Conservation (phyloP, 2,329 filamentous ascomycete species). For the Endocalyx cinctus region DNA sequence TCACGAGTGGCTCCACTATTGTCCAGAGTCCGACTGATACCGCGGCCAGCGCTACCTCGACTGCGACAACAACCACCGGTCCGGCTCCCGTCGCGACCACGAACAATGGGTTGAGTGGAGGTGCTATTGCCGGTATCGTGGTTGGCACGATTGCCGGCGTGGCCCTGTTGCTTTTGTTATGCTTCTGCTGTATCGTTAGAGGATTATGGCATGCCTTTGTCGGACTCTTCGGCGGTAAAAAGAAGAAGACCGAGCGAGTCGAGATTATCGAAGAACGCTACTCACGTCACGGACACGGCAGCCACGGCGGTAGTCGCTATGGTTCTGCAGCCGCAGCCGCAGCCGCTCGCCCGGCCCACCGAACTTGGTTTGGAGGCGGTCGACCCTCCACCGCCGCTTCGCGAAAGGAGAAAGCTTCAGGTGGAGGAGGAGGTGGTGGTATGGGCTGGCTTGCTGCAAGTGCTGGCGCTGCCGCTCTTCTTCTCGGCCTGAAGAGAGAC, state of each 20-base stretch:
- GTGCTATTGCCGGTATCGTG: slow-evolving; percentile 77
- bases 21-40: slow-evolving; percentile 40
- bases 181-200: slow-evolving; percentile 67
- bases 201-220: slow-evolving; percentile 56
- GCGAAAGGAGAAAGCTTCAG: slow-evolving; percentile 44
- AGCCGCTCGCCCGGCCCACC: slow-evolving; percentile 44
- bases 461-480: slow-evolving; percentile 45
- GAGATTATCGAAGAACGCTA: slow-evolving; percentile 62
- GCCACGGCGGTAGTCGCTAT: slow-evolving; percentile 14
- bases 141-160: slow-evolving; percentile 68
- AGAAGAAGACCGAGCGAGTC: slow-evolving; percentile 48
- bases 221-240: slow-evolving; percentile 54
- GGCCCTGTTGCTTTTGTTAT: slow-evolving; percentile 62
- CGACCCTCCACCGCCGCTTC: slow-evolving; percentile 32
- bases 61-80: slow-evolving; percentile 44
- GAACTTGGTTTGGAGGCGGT: slow-evolving; percentile 51
- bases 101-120: slow-evolving; percentile 53
- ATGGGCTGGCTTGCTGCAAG: slow-evolving; percentile 50
- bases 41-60: slow-evolving; percentile 46
- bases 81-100: slow-evolving; percentile 36
- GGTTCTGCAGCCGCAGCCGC: slow-evolving; percentile 32
- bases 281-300: slow-evolving; percentile 44
- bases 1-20: slow-evolving; percentile 48
- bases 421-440: slow-evolving; percentile 38
- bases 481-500: slow-evolving; percentile 50